Conservation (phyloP, 345 rosid species). For the Gossypium bickii region DNA sequence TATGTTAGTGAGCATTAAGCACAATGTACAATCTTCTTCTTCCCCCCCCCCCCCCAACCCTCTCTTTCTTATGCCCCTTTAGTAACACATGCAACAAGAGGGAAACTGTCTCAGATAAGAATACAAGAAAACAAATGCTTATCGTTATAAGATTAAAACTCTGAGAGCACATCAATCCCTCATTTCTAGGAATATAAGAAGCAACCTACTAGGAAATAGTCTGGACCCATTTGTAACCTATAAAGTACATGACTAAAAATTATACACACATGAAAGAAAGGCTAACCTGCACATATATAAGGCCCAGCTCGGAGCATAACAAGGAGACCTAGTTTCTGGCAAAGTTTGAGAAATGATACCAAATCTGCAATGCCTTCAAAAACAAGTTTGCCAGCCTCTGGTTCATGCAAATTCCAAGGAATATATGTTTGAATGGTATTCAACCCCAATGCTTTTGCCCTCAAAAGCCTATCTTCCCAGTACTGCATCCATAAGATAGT, state of each 20-base stretch:
- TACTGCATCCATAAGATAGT: slow-evolving; percentile 39
- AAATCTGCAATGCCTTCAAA: slow-evolving; percentile 80
- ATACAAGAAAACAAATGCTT: slow-evolving; percentile 5
- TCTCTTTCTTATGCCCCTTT: not conserved
- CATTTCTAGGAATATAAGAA: not conserved
- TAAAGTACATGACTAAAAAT: slow-evolving; percentile 1
- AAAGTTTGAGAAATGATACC: slow-evolving; percentile 62
- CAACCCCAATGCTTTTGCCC: slow-evolving; percentile 84
- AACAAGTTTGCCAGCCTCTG: slow-evolving; percentile 62
- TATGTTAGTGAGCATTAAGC: not conserved
- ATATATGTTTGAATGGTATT: slow-evolving; percentile 85
- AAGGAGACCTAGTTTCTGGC: slow-evolving; percentile 70
- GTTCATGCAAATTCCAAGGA: slow-evolving; percentile 97
- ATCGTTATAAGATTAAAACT: not conserved
- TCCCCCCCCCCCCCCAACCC: no score
- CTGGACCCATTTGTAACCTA: not conserved
- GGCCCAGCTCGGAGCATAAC: slow-evolving; percentile 97
- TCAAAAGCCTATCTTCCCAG: slow-evolving; percentile 86
- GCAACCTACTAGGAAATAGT: not conserved
- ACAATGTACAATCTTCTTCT: not conserved
- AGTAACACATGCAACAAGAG: slow-evolving; percentile 6
- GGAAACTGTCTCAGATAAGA: not conserved
- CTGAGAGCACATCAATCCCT: not conserved
- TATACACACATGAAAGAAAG: not conserved
- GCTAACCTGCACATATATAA: slow-evolving; percentile 83